These are phyloP conservation scores for Tuctoria greenei DNA, from an alignment of 176 grass and related monocot genomes.

Conservation along the genomic window DNA sequence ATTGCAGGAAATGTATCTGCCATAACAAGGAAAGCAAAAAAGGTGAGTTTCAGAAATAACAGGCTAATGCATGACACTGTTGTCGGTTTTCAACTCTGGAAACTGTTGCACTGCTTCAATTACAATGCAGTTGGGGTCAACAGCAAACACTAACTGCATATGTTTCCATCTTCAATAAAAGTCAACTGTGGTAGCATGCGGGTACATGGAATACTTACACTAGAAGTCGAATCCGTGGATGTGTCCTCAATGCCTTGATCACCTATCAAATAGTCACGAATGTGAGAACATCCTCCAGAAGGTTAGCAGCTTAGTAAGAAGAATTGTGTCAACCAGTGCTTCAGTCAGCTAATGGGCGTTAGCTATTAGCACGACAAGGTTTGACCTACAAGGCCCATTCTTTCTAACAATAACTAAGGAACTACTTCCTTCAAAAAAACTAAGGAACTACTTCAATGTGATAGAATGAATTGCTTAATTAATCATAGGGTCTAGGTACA, in stretches of 20 bases:
- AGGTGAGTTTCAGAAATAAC: not conserved
- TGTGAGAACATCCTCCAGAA: constrained; percentile 22
- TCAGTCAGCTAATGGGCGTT: not conserved
- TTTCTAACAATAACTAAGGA: constrained; percentile 23
- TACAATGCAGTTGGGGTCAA: not conserved
- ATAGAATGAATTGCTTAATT: too few relatives aligned
- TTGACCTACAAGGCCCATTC: not conserved
- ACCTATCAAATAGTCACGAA: constrained; percentile 55
- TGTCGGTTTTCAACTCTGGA: not conserved
- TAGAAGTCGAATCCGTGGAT: constrained; percentile 86
- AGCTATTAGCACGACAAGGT: not conserved
- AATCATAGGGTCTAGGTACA: too few relatives aligned
- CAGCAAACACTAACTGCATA: not conserved
- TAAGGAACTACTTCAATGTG: too few relatives aligned
- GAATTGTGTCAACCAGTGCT: not conserved
- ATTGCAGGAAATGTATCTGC: constrained; percentile 97
- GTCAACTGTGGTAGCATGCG: not conserved
- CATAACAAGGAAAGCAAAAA: not conserved
- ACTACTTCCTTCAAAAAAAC: too few relatives aligned
- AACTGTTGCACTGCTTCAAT: not conserved
- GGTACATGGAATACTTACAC: constrained; percentile 54
- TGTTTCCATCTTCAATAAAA: constrained; percentile 14
- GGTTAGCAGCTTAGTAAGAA: not conserved
- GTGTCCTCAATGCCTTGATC: constrained; percentile 89
- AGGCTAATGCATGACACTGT: not conserved